These are phyloP conservation scores for Colletotrichum nymphaeae DNA, from an alignment of 2,329 filamentous ascomycete species.

Conservation along the genomic window DNA sequence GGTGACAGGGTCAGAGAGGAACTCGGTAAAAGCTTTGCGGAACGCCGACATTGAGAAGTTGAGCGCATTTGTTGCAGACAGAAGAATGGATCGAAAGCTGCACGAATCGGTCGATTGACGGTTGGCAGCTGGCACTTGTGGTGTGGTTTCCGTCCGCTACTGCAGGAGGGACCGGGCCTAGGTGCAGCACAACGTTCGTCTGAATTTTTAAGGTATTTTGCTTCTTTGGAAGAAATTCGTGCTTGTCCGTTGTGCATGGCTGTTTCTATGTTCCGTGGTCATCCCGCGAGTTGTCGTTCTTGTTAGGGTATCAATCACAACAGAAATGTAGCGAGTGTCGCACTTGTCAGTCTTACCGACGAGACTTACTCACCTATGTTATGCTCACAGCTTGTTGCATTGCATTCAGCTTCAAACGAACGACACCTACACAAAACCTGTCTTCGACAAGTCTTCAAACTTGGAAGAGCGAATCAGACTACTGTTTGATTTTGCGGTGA, in stretches of 20 bases:
- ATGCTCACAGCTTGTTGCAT: background rate
- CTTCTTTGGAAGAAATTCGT: background rate
- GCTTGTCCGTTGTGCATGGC: background rate
- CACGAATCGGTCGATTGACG: conserved; percentile 17
- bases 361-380: background rate
- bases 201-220: conserved; percentile 12
- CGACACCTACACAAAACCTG: background rate
- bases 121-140: conserved; percentile 10
- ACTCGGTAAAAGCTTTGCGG: background rate
- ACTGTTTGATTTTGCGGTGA: conserved; percentile 17
- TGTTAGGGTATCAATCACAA: background rate
- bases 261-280: background rate
- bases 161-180: conserved; percentile 28
- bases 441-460: conserved; percentile 2
- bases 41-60: background rate
- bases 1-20: background rate
- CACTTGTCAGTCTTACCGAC: background rate
- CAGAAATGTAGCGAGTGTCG: background rate
- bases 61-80: conserved; percentile 3
- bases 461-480: conserved; percentile 3
- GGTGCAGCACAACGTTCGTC: conserved; percentile 31
- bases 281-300: background rate
- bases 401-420: background rate
- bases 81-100: conserved; percentile 6
- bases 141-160: conserved; percentile 20